Percentiles rank a stretch among this genome's conserved stretches.
phyloP scores from a whole-genome alignment of 2,329 filamentous ascomycete species.

The Fusarium staphyleae region DNA sequence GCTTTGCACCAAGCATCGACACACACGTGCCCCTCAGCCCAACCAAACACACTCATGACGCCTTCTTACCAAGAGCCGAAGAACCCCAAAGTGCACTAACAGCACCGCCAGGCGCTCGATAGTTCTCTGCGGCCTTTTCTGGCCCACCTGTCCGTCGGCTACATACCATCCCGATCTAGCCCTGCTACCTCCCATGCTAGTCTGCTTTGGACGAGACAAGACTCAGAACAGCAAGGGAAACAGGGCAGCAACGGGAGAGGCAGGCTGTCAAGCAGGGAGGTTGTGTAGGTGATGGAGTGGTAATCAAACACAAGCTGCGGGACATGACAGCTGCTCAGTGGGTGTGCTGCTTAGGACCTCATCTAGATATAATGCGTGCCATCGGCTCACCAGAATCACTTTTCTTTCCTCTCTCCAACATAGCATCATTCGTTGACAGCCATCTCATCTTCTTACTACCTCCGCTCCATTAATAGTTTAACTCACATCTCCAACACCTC shows the following conservation, averaged over 20 bases:
- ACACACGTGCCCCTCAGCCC: background rate
- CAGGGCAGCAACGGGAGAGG: constrained; percentile 4
- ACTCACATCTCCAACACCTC: background rate
- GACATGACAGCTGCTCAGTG: background rate
- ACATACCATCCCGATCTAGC: background rate
- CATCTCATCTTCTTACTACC: background rate
- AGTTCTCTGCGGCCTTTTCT: background rate
- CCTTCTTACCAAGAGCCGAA: no score
- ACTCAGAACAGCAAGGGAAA: constrained; percentile 8
- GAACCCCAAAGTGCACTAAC: no score
- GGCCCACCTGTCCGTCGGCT: background rate
- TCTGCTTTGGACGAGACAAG: background rate
- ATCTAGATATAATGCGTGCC: background rate
- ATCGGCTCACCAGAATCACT: background rate
- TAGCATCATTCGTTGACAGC: background rate
- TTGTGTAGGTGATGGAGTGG: background rate
- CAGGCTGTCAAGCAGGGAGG: background rate
- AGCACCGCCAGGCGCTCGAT: background rate
- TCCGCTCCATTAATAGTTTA: background rate
- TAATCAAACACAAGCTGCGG: background rate
- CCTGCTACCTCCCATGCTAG: background rate
- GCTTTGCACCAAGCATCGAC: background rate
- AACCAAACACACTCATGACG: no score
- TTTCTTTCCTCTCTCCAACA: background rate
- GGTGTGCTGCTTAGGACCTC: no score